phyloP scores from a whole-genome alignment of 2,329 filamentous ascomycete genomes.

The Tolypocladium paradoxum region DNA sequence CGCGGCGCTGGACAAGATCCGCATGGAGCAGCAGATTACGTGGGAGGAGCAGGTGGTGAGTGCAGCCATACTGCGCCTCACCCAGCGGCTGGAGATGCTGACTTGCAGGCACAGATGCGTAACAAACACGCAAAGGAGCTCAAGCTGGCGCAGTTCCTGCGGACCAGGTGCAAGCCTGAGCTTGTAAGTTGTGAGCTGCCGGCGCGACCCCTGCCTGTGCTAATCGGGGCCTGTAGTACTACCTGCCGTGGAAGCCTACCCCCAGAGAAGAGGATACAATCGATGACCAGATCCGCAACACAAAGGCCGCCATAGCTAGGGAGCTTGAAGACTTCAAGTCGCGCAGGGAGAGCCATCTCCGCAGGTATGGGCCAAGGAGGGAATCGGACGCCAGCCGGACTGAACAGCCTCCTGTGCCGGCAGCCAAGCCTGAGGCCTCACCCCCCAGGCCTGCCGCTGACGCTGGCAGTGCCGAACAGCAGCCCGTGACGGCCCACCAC shows the following conservation, averaged over 20 bases:
- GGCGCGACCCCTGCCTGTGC: not conserved
- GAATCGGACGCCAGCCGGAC: constrained; percentile 18
- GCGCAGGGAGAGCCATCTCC: constrained; percentile 28
- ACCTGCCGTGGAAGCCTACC: constrained; percentile 71
- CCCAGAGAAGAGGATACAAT: constrained; percentile 60
- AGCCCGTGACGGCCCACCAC: not conserved
- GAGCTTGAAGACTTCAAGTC: constrained; percentile 55
- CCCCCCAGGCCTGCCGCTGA: not conserved
- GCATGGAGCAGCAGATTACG: constrained; percentile 58
- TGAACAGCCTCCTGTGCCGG: constrained; percentile 13
- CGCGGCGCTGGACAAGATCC: constrained; percentile 47
- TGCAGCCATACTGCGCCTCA: constrained; percentile 9
- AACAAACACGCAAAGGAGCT: constrained; percentile 63
- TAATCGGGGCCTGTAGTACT: constrained; percentile 49
- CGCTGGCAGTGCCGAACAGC: not conserved
- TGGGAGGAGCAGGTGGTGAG: constrained; percentile 70
- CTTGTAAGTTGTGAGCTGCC: constrained; percentile 47
- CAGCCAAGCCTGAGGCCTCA: constrained; percentile 4
- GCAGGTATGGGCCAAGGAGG: constrained; percentile 13
- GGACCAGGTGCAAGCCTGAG: constrained; percentile 59
- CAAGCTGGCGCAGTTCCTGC: constrained; percentile 60
- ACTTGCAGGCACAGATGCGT: constrained; percentile 52
- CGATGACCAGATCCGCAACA: constrained; percentile 56
- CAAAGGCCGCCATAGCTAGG: constrained; percentile 49
- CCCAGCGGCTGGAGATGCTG: constrained; percentile 8